Percentiles rank a stretch among this genome's conserved stretches.
Evolutionary conservation across 257 asterid species (phyloP).

Genomic region (Fraxinus quadrangulata): DNA sequence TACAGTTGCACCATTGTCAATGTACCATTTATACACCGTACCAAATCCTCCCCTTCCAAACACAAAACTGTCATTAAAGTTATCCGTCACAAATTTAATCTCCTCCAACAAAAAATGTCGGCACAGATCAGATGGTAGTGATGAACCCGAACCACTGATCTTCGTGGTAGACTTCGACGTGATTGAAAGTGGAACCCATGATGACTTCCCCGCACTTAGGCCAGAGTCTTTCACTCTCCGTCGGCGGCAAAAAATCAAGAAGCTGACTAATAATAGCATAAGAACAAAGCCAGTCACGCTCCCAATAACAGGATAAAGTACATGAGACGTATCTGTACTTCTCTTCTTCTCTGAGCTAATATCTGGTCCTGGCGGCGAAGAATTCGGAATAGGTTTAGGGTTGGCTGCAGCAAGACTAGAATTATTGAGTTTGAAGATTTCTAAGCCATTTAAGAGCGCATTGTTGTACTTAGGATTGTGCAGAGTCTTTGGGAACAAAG

Average conservation of each 20-base stretch:
- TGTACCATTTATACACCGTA: constrained; percentile 54
- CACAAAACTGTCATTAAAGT: constrained; percentile 41
- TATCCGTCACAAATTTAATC: constrained; percentile 42
- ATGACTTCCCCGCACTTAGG: constrained; percentile 28
- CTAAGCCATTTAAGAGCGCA: constrained; percentile 61
- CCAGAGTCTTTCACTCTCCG: constrained; percentile 29
- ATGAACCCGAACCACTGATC: constrained; percentile 29
- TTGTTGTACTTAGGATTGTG: neutral
- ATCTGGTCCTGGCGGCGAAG: too few species aligned
- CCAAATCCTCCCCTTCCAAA: constrained; percentile 67
- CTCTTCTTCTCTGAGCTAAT: too few species aligned
- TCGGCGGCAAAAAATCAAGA: constrained; percentile 34
- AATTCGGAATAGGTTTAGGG: too few species aligned
- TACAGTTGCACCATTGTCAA: constrained; percentile 34
- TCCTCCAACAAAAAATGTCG: constrained; percentile 50
- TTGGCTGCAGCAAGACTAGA: too few species aligned
- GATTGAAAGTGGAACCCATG: constrained; percentile 37
- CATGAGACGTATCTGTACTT: too few species aligned
- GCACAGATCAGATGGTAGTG: constrained; percentile 40
- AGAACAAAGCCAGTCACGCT: constrained; percentile 31
- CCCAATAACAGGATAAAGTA: constrained; percentile 18
- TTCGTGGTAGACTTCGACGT: constrained; percentile 30
- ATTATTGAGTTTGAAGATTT: constrained; percentile 60
- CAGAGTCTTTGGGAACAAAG: constrained; percentile 31
- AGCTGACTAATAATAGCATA: neutral